These are phyloP conservation scores for Aspergillus cavernicola DNA, from an alignment of 495 filamentous ascomycete species.

Conservation along the genomic window DNA sequence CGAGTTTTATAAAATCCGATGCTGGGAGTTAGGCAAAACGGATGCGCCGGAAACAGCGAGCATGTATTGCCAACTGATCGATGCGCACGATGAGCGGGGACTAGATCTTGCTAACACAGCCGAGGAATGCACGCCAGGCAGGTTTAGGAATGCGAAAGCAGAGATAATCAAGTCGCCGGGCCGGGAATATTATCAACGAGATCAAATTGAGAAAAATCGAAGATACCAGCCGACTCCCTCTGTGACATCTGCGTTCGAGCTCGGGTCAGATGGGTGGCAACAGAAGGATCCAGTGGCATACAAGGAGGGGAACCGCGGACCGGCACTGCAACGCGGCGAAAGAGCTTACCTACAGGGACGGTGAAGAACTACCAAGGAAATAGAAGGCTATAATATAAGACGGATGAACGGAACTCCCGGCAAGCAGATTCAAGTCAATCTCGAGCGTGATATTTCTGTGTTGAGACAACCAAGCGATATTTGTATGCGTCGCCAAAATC, in stretches of 20 bases:
- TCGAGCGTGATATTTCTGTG: not conserved
- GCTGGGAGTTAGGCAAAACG: not conserved
- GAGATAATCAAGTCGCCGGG: not conserved
- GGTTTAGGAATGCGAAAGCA: constrained; percentile 13
- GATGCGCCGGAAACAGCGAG: constrained; percentile 18
- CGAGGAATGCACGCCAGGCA: constrained; percentile 19
- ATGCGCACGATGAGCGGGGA: constrained; percentile 14
- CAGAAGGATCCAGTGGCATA: constrained; percentile 7
- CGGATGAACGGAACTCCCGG: not conserved
- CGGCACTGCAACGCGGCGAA: not conserved
- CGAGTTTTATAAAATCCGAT: constrained; percentile 7
- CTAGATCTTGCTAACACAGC: constrained; percentile 13
- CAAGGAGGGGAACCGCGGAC: constrained; percentile 15
- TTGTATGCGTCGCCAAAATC: not conserved
- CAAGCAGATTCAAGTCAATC: not conserved
- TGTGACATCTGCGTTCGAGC: constrained; percentile 9
- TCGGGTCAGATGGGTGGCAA: constrained; percentile 8
- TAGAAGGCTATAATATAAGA: not conserved
- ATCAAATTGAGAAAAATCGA: not conserved
- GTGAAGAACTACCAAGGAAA: constrained; percentile 1
- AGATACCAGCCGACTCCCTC: not conserved
- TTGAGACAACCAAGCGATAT: not conserved
- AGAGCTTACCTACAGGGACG: constrained; percentile 4
- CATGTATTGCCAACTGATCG: constrained; percentile 11
- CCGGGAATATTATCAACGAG: not conserved